phyloP scores from a whole-genome alignment of 352 stramenopile species.

The Globisporangium irregulare region DNA sequence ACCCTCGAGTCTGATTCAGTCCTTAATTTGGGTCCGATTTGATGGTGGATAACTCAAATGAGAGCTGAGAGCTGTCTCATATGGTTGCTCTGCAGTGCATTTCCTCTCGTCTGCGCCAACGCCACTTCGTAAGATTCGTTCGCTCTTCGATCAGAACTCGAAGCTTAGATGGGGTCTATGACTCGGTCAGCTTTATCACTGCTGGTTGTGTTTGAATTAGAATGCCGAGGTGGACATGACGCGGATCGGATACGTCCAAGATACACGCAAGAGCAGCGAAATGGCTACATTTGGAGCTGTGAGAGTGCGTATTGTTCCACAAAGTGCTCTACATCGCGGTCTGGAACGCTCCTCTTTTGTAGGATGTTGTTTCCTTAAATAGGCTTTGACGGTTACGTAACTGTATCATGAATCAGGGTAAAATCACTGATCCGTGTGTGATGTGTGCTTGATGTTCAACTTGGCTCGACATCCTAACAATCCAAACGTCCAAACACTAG shows the following conservation, averaged over 20 bases:
- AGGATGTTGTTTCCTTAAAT: too few relatives aligned
- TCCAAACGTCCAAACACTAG: background rate
- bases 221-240: background rate
- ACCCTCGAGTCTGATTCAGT: background rate
- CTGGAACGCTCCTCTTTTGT: background rate
- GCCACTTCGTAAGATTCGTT: background rate
- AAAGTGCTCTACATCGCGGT: background rate
- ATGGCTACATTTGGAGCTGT: slow-evolving; percentile 3
- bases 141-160: background rate
- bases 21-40: background rate
- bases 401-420: too few relatives aligned
- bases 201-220: background rate
- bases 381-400: too few relatives aligned
- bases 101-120: slow-evolving; percentile 2
- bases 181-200: background rate
- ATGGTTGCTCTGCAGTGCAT: too few relatives aligned
- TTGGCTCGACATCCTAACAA: background rate
- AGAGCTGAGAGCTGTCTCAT: background rate
- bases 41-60: background rate
- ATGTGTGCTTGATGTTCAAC: slow-evolving; percentile 5
- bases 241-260: background rate
- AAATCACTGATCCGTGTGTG: too few relatives aligned
- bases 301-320: background rate
- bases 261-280: background rate
- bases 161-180: background rate